These are phyloP conservation scores for Globisporangium cylindrosporum DNA, from an alignment of 352 stramenopile species.

Conservation along the genomic window DNA sequence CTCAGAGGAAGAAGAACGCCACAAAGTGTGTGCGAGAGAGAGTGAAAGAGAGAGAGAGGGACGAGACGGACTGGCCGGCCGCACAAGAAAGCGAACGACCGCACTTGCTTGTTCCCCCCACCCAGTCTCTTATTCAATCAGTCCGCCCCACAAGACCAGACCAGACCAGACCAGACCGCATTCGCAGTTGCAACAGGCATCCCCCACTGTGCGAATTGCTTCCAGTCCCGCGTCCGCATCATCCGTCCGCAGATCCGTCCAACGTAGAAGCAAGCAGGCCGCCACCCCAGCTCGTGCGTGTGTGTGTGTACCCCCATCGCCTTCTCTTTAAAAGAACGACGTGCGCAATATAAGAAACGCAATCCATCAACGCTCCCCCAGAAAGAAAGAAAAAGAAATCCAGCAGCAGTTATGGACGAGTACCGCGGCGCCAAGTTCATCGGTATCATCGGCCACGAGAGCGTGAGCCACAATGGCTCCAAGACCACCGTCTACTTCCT, in stretches of 20 bases:
- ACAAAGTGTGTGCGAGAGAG: neutral
- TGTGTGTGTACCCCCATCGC: neutral
- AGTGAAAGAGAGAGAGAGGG: neutral
- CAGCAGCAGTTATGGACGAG: conserved; percentile 37
- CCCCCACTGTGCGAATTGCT: neutral
- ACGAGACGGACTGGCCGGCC: neutral
- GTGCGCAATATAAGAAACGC: conserved; percentile 8
- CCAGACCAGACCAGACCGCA: neutral
- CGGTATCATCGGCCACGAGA: conserved; percentile 85
- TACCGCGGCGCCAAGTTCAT: conserved; percentile 75
- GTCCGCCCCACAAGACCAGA: neutral
- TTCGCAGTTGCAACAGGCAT: neutral
- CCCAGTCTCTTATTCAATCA: neutral
- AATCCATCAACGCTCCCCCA: neutral
- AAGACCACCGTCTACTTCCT: conserved; percentile 88
- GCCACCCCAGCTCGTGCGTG: neutral
- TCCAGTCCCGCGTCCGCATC: neutral
- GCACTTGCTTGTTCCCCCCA: neutral
- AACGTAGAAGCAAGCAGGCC: neutral
- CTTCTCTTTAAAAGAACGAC: neutral
- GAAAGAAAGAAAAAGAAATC: neutral
- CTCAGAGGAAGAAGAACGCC: conserved; percentile 16
- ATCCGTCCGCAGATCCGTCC: neutral
- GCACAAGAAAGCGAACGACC: conserved; percentile 8
- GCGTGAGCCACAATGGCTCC: conserved; percentile 82